Evolutionary conservation across 768 basidiomycete species (phyloP), one percentile per base, ranked within the genome.

Genomic region (Asterophora parasitica): DNA sequence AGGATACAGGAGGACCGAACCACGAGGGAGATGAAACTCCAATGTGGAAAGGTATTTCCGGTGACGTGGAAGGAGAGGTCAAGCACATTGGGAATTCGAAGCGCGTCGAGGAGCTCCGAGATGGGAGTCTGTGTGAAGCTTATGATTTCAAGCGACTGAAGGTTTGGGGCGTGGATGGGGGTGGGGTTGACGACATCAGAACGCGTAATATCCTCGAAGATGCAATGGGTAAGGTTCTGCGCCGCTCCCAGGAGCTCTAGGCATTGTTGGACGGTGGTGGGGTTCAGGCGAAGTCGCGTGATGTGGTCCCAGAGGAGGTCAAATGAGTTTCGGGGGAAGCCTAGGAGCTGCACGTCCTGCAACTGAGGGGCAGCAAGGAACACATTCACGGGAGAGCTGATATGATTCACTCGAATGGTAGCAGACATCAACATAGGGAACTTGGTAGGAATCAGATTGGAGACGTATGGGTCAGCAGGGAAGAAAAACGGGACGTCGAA

Each of bases 21-120:
- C 20, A 54, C 50, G 38, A 56, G 50, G 23, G 57, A 52, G n/a
- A 46, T 56, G 17, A 58, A 56, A 17, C 55, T 56, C 50, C 57
- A 54, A 19, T 58, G 50, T 19, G 55, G 52, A 34, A 56, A 58
- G 12, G 37, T 46, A 19, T 58, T 56, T 41, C 52, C 55, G 12
- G 55, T 54, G 43, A 52, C 46, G 26, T 56, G 52, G 32, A 58
- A 54, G 3, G 50, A 35, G 23, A 56, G 47, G n/a, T 54, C 46
- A 28, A 45, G 42, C 4, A 26, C 44, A 4, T 37, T 44, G 28
- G 57, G 54, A 15, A 58, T 23, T 17, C 49, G 15, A 20, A 58
- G 41, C 8, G 50, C 46, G 33, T 58, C 57, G 26, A 58, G 48
- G 33, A 58, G 50, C 50, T 58, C 57, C 3, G 55, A 56, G 30